phyloP scores from a whole-genome alignment of 208 protist species.

The Leishmania braziliensis region DNA sequence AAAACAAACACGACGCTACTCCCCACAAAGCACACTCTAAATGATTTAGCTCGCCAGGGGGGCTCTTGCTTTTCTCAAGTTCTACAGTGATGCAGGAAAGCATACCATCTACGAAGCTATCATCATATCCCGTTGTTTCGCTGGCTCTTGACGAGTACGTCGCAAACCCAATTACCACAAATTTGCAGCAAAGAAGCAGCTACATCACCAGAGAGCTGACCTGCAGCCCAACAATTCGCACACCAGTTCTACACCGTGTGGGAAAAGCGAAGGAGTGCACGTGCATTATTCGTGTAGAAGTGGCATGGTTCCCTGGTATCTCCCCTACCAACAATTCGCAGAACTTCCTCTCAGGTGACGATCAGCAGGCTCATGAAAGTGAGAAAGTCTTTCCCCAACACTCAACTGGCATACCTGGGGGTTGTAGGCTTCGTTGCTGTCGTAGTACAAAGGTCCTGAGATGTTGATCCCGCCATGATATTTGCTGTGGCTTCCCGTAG shows the following conservation, averaged over 20 bases:
- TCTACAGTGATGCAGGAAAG: constrained; percentile 19
- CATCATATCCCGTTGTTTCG: constrained; percentile 34
- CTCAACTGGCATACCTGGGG: constrained; percentile 11
- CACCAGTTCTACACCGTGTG: constrained; percentile 20
- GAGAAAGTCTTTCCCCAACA: constrained; percentile 20
- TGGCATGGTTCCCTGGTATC: constrained; percentile 21
- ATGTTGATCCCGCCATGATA: constrained; percentile 29
- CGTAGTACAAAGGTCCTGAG: constrained; percentile 37
- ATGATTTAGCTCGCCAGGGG: constrained; percentile 21
- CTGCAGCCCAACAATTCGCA: constrained; percentile 32
- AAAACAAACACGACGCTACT: constrained; percentile 26
- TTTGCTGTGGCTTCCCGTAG: constrained; percentile 21
- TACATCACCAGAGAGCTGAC: constrained; percentile 28
- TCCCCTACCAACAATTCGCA: constrained; percentile 25
- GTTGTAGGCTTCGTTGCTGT: constrained; percentile 24
- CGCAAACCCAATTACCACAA: constrained; percentile 18
- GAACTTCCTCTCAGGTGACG: constrained; percentile 37
- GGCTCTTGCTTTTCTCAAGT: constrained; percentile 12
- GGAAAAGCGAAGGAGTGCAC: constrained; percentile 39
- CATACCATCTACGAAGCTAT: constrained; percentile 37
- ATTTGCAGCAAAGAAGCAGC: constrained; percentile 29
- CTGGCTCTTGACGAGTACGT: constrained; percentile 15
- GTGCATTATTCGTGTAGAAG: constrained; percentile 32
- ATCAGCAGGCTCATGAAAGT: constrained; percentile 41
- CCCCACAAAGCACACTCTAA: constrained; percentile 27